These are phyloP conservation scores for Leptographium flavum DNA, from an alignment of 2,329 filamentous ascomycete genomes.

Conservation along the genomic window DNA sequence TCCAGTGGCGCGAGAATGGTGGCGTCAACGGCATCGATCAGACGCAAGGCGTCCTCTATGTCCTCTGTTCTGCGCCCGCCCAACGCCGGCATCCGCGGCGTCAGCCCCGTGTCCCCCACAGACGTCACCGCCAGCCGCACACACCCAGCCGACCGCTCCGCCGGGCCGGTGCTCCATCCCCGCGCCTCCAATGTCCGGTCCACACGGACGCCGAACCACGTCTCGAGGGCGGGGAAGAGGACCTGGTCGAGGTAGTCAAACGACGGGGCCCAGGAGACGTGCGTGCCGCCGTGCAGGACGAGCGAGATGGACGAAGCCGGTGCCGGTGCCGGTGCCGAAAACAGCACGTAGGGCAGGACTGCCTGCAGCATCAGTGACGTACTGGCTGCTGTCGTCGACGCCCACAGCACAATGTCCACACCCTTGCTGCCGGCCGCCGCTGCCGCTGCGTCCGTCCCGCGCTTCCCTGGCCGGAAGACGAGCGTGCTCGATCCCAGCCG, in stretches of 20 bases:
- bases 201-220: constrained; percentile 32
- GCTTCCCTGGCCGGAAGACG: constrained; percentile 26
- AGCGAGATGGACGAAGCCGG: constrained; percentile 33
- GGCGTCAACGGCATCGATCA: constrained; percentile 32
- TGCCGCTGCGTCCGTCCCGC: not conserved
- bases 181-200: constrained; percentile 29
- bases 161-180: constrained; percentile 31
- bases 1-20: constrained; percentile 33
- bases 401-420: constrained; percentile 16
- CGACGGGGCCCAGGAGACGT: constrained; percentile 40
- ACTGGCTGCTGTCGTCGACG: constrained; percentile 37
- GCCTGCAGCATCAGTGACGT: constrained; percentile 45
- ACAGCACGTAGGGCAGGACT: constrained; percentile 43
- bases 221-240: constrained; percentile 37
- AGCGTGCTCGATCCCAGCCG: constrained; percentile 34
- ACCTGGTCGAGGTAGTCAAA: constrained; percentile 51
- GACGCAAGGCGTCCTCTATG: too few relatives aligned
- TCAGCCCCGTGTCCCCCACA: not conserved
- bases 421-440: constrained; percentile 5
- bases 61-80: not conserved
- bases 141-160: constrained; percentile 20
- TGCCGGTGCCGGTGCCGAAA: constrained; percentile 14
- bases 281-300: constrained; percentile 43
- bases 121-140: constrained; percentile 27
- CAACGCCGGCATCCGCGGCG: not conserved